These are phyloP conservation scores for Colletotrichum tanaceti DNA, from an alignment of 2,329 filamentous ascomycete species.

Conservation along the genomic window DNA sequence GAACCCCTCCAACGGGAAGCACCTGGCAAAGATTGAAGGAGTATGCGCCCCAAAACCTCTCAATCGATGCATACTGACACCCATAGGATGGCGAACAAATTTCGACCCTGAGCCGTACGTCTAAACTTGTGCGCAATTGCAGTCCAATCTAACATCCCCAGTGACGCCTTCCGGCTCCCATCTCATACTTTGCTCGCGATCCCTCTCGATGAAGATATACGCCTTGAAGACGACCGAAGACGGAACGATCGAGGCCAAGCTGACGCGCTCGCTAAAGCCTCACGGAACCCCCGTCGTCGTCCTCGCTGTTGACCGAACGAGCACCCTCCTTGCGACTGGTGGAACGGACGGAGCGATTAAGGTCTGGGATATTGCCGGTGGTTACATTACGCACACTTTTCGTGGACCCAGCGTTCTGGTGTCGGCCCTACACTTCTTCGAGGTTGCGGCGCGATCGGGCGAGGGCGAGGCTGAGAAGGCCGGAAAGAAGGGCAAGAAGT, in stretches of 20 bases:
- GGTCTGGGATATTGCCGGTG: conserved; percentile 92
- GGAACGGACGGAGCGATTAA: conserved; percentile 94
- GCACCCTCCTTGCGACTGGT: conserved; percentile 91
- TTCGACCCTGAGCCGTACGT: conserved; percentile 63
- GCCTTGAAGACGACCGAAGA: conserved; percentile 71
- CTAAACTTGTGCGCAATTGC: background rate
- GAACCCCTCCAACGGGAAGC: conserved; percentile 82
- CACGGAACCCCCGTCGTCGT: conserved; percentile 92
- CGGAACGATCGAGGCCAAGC: conserved; percentile 71
- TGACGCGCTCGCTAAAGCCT: conserved; percentile 86
- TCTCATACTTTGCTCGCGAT: conserved; percentile 90
- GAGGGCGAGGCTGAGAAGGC: conserved; percentile 56
- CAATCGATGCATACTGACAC: conserved; percentile 42
- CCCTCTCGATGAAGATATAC: conserved; percentile 95
- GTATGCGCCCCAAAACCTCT: conserved; percentile 58
- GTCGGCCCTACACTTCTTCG: conserved; percentile 92
- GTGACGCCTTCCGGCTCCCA: conserved; percentile 91
- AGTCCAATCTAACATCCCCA: conserved; percentile 50
- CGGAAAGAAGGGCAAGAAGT: conserved; percentile 56
- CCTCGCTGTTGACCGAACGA: conserved; percentile 84
- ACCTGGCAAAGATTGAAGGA: conserved; percentile 88
- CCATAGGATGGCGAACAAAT: conserved; percentile 80
- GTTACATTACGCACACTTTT: conserved; percentile 95
- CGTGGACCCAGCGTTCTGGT: conserved; percentile 92
- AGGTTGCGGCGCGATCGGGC: conserved; percentile 65